Base-by-base conservation (phyloP, 2,329 filamentous ascomycete species). In the Arthrobotrys conoides region DNA sequence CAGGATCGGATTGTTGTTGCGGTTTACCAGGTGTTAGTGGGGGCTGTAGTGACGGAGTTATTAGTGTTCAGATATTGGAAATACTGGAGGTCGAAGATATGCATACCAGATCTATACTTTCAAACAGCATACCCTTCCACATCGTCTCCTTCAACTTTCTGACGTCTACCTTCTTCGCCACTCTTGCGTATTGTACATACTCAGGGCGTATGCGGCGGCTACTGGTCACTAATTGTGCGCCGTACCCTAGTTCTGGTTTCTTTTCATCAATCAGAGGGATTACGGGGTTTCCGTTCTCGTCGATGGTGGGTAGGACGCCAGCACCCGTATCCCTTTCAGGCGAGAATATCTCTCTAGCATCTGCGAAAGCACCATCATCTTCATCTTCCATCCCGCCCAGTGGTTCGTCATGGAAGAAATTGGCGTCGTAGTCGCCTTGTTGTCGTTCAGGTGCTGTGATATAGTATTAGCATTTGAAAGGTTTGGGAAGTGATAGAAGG, bases 321-420 rank as follows among this genome's bases (percentile, higher is more conserved):
- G 38, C 55, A 24, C 48, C 59, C 27, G 55, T 48, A 57, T 89
- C 89, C 3, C 86, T 86, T 4, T 88, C 88, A 0, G 92, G 92
- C 0, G 91, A 92, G 83, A 95, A 92, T 82, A 93, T 90, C 81
- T 96, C 93, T 55, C 91, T 87, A 33, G 93, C 93, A 84, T 96
- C 93, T 3, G 92, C 91, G 84, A 96, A 96, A 82, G 92, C 91
- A 76, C 88, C 86, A 59, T 92, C 91, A 68, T 92, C 91, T 16
- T 61, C 57, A 49, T 91, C 90, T 30, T 88, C 87, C 18, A 88
- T 87, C 22, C 93, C 89, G 0, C 91, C 90, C 80, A 94, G 86
- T 0, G 89, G 91, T 81, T 95, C 93, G 82, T 98, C 96, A 82
- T 96, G 92, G 87, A 98, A 99, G 88, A 98, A 99, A 84, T 98